Conservation (phyloP, 345 rosid genomes). For the Cochlearia excelsa region DNA sequence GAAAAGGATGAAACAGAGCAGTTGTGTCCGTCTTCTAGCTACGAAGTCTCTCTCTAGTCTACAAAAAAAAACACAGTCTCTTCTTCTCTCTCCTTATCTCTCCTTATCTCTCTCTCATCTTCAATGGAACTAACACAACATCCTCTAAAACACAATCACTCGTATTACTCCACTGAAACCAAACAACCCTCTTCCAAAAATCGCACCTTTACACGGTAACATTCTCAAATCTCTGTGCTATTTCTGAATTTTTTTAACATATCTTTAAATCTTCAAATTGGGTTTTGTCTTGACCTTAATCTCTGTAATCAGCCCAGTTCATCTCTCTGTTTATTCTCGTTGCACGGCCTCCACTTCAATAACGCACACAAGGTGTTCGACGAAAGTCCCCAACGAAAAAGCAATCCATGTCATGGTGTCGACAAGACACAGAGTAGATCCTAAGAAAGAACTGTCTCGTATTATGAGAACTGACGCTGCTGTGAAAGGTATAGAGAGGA, state of each 20-base stretch:
- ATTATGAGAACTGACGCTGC: conserved; percentile 69
- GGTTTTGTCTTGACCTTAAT: background rate
- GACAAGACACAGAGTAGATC: conserved; percentile 42
- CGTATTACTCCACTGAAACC: conserved; percentile 1
- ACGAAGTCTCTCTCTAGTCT: background rate
- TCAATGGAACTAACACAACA: conserved; percentile 17
- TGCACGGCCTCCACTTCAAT: conserved; percentile 21
- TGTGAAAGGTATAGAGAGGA: conserved; percentile 58
- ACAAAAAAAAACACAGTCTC: background rate
- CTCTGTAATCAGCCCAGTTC: conserved; percentile 21
- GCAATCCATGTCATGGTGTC: conserved; percentile 22
- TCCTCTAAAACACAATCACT: background rate
- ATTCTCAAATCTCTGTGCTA: background rate
- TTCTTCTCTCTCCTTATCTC: background rate
- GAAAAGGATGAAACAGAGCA: background rate
- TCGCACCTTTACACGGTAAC: conserved; percentile 16
- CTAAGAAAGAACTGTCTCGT: conserved; percentile 58
- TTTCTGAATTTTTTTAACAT: background rate
- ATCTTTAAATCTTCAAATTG: background rate
- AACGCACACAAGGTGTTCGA: conserved; percentile 38
- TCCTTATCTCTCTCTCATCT: background rate
- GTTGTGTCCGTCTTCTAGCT: conserved; percentile 18
- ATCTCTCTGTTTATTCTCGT: background rate
- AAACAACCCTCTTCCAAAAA: background rate
- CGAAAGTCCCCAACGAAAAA: conserved; percentile 36